Base-by-base conservation (phyloP, 83 land plant genomes). In the Isoetes engelmannii region DNA sequence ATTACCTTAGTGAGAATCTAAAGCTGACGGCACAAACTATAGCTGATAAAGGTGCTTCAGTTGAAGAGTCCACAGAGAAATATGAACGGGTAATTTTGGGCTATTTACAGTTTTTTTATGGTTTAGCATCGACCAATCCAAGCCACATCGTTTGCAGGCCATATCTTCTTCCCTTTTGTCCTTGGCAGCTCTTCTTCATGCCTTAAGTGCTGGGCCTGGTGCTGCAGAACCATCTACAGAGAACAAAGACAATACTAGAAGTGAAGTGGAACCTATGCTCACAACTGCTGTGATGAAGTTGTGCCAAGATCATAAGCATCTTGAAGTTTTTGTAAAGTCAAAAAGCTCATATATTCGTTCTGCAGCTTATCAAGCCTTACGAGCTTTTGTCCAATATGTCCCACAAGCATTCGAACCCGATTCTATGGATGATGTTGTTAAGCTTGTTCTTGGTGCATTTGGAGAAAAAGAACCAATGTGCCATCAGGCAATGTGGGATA, bases 401-500 rank as follows among this genome's bases (percentile, higher is more conserved):
- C 94, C 97, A 69, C 67, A 82, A 49, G 75, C 65, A 43, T 45
- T 67, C 61, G 4, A 37, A 47, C 67, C 58, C 58, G 75, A 65
- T 65, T 79, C 81, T 46, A 81, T 66, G 42, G 70, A 48, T 72
- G 86, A 80, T 51, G 28, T 83, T 57, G 80, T 88, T 48, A 28
- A 74, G 5, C 18, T 80, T 46, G 73, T 91, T 13, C 89, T 91
- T 76, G 97, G 99, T 55, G 67, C 89, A 47, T 85, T 91, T 48
- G 85, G 85, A 76, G 99, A 95, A 57, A 91, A 85, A 75, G 85
- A 86, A 69, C 79, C 89, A 43, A 41, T 71, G 18, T 95, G 99
- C 67, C 94, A 95, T 85, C 82, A 84, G 59, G 70, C 94, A n/a
- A 88, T 95, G 91, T 95, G 99, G 99, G 91, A 91, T 41, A 77